Conservation (phyloP, 768 basidiomycete species). For the Tylopilus plumbeoviolaceoides region DNA sequence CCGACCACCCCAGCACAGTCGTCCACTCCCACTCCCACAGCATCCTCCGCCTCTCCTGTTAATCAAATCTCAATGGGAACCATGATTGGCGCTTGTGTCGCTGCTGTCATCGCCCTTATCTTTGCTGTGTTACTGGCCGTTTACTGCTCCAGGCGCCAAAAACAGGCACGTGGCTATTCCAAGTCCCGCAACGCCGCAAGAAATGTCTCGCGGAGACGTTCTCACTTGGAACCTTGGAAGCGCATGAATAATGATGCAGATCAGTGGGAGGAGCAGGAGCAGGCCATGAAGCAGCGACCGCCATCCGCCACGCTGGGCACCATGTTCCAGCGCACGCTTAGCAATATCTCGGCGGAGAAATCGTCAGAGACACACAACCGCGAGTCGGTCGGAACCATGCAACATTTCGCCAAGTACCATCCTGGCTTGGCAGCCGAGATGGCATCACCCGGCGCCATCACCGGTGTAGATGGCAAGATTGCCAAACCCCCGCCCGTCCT, state of each 20-base stretch:
- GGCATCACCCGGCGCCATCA: constrained; percentile 32
- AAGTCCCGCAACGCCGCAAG: constrained; percentile 38
- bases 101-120: constrained; percentile 50
- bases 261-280: constrained; percentile 16
- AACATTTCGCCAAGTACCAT: constrained; percentile 57
- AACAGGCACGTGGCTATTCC: constrained; percentile 19
- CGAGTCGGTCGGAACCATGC: constrained; percentile 30
- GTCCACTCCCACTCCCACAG: constrained; percentile 7
- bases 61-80: constrained; percentile 37
- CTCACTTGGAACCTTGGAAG: constrained; percentile 48
- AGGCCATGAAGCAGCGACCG: constrained; percentile 40
- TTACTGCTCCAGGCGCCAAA: constrained; percentile 47
- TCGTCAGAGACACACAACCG: constrained; percentile 37
- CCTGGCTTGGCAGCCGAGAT: constrained; percentile 51
- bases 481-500: constrained; percentile 30
- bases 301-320: constrained; percentile 43
- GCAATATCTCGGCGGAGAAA: constrained; percentile 48
- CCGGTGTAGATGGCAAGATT: constrained; percentile 20
- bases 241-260: constrained; percentile 43
- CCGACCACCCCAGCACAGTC: neutral
- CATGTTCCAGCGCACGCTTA: constrained; percentile 60
- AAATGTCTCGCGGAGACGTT: constrained; percentile 43
- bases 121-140: constrained; percentile 48
- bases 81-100: constrained; percentile 62
- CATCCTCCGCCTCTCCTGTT: constrained; percentile 12